Evolutionary conservation across 164 flowering plant genomes (phyloP).

Genomic region (Amborella trichopoda): DNA sequence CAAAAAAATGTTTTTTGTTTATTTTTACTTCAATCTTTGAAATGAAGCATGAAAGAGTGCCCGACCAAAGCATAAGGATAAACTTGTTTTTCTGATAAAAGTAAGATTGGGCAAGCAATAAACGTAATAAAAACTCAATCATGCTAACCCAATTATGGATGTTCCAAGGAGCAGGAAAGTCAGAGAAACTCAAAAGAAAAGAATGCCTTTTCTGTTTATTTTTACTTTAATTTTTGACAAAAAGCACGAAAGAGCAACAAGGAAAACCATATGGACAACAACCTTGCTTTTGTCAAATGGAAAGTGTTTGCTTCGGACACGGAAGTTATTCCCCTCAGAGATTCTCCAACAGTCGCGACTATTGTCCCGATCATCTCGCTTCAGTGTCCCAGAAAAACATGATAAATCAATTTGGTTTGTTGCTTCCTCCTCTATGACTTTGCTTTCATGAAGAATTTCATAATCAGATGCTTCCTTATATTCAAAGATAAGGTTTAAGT

Average conservation of each 20-base stretch:
- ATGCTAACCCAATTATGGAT: too few species aligned
- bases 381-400: slow-evolving; percentile 70
- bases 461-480: slow-evolving; percentile 1
- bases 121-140: too few species aligned
- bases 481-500: slow-evolving; percentile 1
- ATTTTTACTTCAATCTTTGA: too few species aligned
- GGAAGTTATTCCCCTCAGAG: slow-evolving; percentile 88
- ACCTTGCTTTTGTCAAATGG: slow-evolving; percentile 84
- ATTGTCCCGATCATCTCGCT: slow-evolving; percentile 67
- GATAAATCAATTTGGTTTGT: slow-evolving; percentile 63
- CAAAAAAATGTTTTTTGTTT: too few species aligned
- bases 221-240: too few species aligned
- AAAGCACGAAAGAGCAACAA: slow-evolving; percentile 4
- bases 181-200: too few species aligned
- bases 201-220: too few species aligned
- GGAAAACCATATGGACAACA: slow-evolving; percentile 6
- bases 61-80: too few species aligned
- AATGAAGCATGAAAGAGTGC: too few species aligned
- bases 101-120: too few species aligned
- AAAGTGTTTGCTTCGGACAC: slow-evolving; percentile 84
- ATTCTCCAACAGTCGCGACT: slow-evolving; percentile 85
- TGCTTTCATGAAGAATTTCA: slow-evolving; percentile 6
- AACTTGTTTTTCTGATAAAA: too few species aligned
- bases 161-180: too few species aligned
- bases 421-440: slow-evolving; percentile 62